Percentiles rank a stretch among this genome's conserved stretches.
Conservation (phyloP, 768 basidiomycete genomes). For the Rhizopogon vesiculosus region DNA sequence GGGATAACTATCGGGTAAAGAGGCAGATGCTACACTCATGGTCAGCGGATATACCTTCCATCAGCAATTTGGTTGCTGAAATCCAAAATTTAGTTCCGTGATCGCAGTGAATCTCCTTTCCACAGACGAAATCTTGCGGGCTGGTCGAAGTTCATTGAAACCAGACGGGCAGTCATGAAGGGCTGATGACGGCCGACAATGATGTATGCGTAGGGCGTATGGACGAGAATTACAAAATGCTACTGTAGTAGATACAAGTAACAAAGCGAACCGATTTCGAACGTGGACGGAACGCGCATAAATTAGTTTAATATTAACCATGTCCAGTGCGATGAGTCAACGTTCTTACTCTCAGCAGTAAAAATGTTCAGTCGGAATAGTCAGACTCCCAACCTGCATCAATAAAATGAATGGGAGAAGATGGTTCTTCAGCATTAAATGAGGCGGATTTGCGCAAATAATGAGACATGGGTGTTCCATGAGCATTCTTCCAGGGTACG, state of each 20-base stretch:
- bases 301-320: neutral
- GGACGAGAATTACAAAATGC: slow-evolving; percentile 3
- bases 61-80: slow-evolving; percentile 16
- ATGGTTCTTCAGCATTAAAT: slow-evolving; percentile 32
- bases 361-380: slow-evolving; percentile 39
- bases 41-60: slow-evolving; percentile 39
- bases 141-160: slow-evolving; percentile 84
- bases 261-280: neutral
- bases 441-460: slow-evolving; percentile 36
- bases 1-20: slow-evolving; percentile 99
- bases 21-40: slow-evolving; percentile 97
- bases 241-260: neutral
- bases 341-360: too few relatives aligned
- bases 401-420: slow-evolving; percentile 45
- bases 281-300: neutral
- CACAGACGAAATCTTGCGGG: slow-evolving; percentile 92
- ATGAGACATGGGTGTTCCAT: slow-evolving; percentile 30
- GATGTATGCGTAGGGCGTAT: neutral
- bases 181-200: slow-evolving; percentile 1
- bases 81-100: slow-evolving; percentile 57
- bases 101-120: slow-evolving; percentile 94
- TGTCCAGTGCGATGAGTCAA: neutral
- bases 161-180: slow-evolving; percentile 62
- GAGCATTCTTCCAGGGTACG: slow-evolving; percentile 30
- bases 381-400: slow-evolving; percentile 52